These are phyloP conservation scores for Eimeria falciformis DNA, from an alignment of 169 alveolate species.

Conservation along the genomic window DNA sequence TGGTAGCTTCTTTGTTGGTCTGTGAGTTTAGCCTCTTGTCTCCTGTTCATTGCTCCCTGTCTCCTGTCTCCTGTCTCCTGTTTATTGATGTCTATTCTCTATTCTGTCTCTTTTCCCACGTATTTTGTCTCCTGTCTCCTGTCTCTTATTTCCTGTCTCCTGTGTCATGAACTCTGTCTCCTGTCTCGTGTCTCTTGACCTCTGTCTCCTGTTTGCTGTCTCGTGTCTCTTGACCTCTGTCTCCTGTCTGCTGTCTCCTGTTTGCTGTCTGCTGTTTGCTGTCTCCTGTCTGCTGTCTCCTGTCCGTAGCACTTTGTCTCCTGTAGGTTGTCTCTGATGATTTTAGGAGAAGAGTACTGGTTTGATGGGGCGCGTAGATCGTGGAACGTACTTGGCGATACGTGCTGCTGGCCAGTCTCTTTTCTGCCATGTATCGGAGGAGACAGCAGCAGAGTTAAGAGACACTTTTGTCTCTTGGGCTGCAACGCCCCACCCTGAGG, in stretches of 20 bases:
- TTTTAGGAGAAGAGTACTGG: slow-evolving; percentile 37
- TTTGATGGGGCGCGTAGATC: slow-evolving; percentile 39
- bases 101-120: too few relatives aligned
- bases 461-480: slow-evolving; percentile 2
- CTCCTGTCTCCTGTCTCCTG: not conserved
- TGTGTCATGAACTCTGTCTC: too few relatives aligned
- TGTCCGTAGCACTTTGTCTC: too few relatives aligned
- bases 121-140: too few relatives aligned
- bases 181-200: too few relatives aligned
- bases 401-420: not conserved
- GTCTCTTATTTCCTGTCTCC: too few relatives aligned
- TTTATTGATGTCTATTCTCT: too few relatives aligned
- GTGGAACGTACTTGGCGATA: slow-evolving; percentile 15
- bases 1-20: not conserved
- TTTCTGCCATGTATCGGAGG: not conserved
- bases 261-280: not conserved
- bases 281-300: too few relatives aligned
- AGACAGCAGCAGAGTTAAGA: not conserved
- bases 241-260: too few relatives aligned
- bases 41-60: not conserved
- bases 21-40: not conserved
- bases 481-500: not conserved
- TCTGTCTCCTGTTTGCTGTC: too few relatives aligned
- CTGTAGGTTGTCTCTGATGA: not conserved
- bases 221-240: too few relatives aligned